Percentiles rank a stretch among this genome's conserved stretches.
Evolutionary conservation across 805 yeast genomes (phyloP).

Genomic region (Pichia paraexigua): DNA sequence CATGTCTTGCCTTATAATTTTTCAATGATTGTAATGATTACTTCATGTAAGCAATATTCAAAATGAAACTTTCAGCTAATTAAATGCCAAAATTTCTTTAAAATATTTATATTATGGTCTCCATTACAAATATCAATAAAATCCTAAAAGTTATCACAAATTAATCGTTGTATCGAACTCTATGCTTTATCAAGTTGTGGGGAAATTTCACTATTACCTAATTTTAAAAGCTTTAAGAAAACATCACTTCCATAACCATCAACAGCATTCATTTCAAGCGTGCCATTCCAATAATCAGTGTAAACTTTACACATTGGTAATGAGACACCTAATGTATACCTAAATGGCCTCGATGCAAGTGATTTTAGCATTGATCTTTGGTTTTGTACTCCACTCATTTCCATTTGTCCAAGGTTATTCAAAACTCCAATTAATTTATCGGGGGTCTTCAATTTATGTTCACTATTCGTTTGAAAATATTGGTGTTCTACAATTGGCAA

Average conservation of each 20-base stretch:
- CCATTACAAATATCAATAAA: background rate
- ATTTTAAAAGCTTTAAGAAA: slow-evolving; percentile 65
- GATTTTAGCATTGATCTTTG: slow-evolving; percentile 46
- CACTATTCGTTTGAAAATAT: slow-evolving; percentile 3
- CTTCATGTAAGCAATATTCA: too few relatives aligned
- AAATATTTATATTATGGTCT: background rate
- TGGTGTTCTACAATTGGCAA: slow-evolving; percentile 19
- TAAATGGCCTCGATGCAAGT: slow-evolving; percentile 64
- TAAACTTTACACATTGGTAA: slow-evolving; percentile 89
- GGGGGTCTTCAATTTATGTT: background rate
- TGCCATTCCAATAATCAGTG: slow-evolving; percentile 96
- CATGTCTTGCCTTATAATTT: too few relatives aligned
- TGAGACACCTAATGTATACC: slow-evolving; percentile 76
- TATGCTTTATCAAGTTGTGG: slow-evolving; percentile 65
- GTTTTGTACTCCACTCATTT: slow-evolving; percentile 22
- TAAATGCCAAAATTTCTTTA: too few relatives aligned
- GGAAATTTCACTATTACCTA: slow-evolving; percentile 59
- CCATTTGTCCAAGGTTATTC: slow-evolving; percentile 27
- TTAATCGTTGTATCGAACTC: background rate
- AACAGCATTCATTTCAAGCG: slow-evolving; percentile 67
- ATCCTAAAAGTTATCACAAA: background rate
- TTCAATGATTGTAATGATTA: too few relatives aligned
- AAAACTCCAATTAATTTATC: slow-evolving; percentile 20
- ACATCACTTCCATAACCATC: slow-evolving; percentile 94
- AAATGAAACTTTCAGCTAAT: too few relatives aligned